Conservation (phyloP, 371 early-diverging fungal genomes). For the Apophysomyces elegans region DNA sequence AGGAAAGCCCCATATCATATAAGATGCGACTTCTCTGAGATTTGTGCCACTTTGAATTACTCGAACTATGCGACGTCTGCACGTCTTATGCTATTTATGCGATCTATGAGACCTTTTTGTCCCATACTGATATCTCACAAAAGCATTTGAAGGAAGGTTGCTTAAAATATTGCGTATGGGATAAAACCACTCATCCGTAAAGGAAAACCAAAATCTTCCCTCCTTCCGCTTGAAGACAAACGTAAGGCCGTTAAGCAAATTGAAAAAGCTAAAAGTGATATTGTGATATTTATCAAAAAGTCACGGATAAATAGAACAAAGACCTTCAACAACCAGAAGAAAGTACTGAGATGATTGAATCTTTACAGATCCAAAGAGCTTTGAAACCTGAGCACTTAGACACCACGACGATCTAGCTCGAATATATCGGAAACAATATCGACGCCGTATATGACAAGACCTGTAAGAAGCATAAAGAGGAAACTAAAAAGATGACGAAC, state of each 20-base stretch:
- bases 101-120: not conserved
- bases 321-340: not conserved
- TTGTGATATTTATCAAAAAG: not conserved
- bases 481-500: not conserved
- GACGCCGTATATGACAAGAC: not conserved
- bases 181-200: not conserved
- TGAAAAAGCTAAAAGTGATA: slow-evolving; percentile 2
- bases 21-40: too few relatives aligned
- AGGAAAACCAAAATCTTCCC: not conserved
- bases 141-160: not conserved
- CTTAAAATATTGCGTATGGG: not conserved
- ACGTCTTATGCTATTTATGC: too few relatives aligned
- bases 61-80: not conserved
- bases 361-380: not conserved
- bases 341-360: not conserved
- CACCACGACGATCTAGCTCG: not conserved
- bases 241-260: not conserved
- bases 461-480: not conserved
- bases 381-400: not conserved
- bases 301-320: not conserved
- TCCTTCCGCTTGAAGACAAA: not conserved
- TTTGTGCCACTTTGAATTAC: not conserved
- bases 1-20: too few relatives aligned
- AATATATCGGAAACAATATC: not conserved
- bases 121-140: not conserved